phyloP scores from a whole-genome alignment of 2,329 filamentous ascomycete genomes.

The Aspergillus hortae region DNA sequence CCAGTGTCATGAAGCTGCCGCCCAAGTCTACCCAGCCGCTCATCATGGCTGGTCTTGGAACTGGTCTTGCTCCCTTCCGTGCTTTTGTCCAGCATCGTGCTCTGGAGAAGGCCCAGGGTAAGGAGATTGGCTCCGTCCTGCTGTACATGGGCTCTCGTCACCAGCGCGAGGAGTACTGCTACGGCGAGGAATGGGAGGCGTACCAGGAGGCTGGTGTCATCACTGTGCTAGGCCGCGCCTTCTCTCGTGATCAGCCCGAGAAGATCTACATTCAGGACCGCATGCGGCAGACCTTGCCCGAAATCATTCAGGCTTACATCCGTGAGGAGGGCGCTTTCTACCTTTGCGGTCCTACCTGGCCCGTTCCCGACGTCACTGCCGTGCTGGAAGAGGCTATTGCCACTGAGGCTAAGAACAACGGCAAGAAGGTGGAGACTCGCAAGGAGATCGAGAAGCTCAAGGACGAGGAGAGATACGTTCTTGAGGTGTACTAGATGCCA shows the following conservation, averaged over 20 bases:
- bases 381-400: conserved; percentile 91
- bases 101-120: conserved; percentile 95
- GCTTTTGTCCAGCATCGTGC: conserved; percentile 98
- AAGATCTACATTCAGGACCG: conserved; percentile 99
- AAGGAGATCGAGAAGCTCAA: conserved; percentile 98
- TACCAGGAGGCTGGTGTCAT: conserved; percentile 95
- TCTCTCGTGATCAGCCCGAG: conserved; percentile 92
- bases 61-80: conserved; percentile 96
- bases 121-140: conserved; percentile 87
- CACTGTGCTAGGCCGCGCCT: conserved; percentile 87
- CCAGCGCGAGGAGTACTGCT: conserved; percentile 97
- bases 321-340: conserved; percentile 90
- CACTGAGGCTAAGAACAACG: conserved; percentile 62
- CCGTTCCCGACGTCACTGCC: conserved; percentile 91
- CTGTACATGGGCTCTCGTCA: conserved; percentile 96
- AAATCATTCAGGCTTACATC: conserved; percentile 84
- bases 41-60: conserved; percentile 99
- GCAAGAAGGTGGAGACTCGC: conserved; percentile 75
- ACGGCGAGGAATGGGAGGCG: conserved; percentile 98
- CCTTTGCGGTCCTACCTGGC: conserved; percentile 96
- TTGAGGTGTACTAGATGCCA: conserved; percentile 80
- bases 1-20: conserved; percentile 98
- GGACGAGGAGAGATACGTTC: conserved; percentile 88
- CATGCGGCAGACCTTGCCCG: conserved; percentile 81
- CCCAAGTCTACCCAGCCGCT: conserved; percentile 80